Evolutionary conservation across 305 asterid genomes (phyloP).

Genomic region (Solanum aculeatissimum): DNA sequence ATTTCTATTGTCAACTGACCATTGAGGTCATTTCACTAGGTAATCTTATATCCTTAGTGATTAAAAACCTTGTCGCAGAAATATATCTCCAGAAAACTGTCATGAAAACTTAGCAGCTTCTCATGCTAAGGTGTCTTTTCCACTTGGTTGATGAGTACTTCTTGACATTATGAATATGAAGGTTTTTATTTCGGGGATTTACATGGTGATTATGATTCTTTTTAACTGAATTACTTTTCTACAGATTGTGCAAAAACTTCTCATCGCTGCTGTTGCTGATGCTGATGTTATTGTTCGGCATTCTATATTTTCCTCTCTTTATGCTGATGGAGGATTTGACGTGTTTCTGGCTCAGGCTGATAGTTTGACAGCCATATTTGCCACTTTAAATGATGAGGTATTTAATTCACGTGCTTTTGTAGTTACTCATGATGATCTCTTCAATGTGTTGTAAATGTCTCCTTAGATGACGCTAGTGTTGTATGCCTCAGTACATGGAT

Average conservation of each 20-base stretch:
- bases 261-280: slow-evolving; percentile 90
- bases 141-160: neutral
- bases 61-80: neutral
- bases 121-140: neutral
- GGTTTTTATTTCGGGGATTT: neutral
- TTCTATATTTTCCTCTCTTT: slow-evolving; percentile 75
- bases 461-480: neutral
- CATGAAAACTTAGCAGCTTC: neutral
- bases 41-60: neutral
- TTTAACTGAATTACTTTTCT: neutral
- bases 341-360: slow-evolving; percentile 95
- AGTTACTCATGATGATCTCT: neutral
- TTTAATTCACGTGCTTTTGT: neutral
- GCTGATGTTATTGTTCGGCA: slow-evolving; percentile 87
- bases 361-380: slow-evolving; percentile 90
- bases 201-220: neutral
- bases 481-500: neutral
- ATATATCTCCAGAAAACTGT: neutral
- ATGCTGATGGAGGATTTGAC: slow-evolving; percentile 74
- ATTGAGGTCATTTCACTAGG: neutral
- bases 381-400: slow-evolving; percentile 99
- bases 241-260: slow-evolving; percentile 91
- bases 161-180: neutral
- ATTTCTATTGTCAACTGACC: neutral
- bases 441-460: neutral